Conservation (phyloP, 2,329 filamentous ascomycete genomes). For the Juglanconis sp. region DNA sequence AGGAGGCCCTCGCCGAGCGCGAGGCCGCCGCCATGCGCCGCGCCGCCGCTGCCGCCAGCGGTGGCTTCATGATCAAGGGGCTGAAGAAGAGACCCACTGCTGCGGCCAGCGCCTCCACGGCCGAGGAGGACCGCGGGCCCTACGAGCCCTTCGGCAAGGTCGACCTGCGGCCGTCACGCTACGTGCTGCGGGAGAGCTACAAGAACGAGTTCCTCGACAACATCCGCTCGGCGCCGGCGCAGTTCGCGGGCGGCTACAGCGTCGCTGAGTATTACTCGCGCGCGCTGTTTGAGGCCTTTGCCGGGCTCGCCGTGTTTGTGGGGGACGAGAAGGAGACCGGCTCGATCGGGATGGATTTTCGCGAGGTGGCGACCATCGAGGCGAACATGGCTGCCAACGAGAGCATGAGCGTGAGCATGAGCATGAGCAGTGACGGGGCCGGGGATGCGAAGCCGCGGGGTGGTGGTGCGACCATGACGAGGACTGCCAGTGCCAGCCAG, state of each 20-base stretch:
- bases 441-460: neutral
- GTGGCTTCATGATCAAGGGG: conserved; percentile 68
- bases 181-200: conserved; percentile 67
- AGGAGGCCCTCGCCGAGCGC: conserved; percentile 30
- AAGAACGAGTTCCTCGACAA: conserved; percentile 70
- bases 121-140: conserved; percentile 64
- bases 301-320: conserved; percentile 82
- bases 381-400: conserved; percentile 25
- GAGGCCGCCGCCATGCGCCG: conserved; percentile 35
- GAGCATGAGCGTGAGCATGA: neutral
- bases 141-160: conserved; percentile 89
- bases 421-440: too few species aligned
- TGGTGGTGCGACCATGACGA: conserved; percentile 21
- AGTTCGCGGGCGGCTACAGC: conserved; percentile 78
- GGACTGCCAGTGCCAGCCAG: neutral
- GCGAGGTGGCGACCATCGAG: conserved; percentile 32
- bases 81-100: conserved; percentile 55
- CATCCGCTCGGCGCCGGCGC: conserved; percentile 61
- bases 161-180: conserved; percentile 65
- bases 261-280: conserved; percentile 77
- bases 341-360: conserved; percentile 29
- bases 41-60: conserved; percentile 20
- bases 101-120: conserved; percentile 43
- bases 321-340: conserved; percentile 65
- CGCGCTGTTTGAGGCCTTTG: conserved; percentile 83